These are phyloP conservation scores for Carex arenaria DNA, from an alignment of 202 grass and related monocot genomes.

Conservation along the genomic window DNA sequence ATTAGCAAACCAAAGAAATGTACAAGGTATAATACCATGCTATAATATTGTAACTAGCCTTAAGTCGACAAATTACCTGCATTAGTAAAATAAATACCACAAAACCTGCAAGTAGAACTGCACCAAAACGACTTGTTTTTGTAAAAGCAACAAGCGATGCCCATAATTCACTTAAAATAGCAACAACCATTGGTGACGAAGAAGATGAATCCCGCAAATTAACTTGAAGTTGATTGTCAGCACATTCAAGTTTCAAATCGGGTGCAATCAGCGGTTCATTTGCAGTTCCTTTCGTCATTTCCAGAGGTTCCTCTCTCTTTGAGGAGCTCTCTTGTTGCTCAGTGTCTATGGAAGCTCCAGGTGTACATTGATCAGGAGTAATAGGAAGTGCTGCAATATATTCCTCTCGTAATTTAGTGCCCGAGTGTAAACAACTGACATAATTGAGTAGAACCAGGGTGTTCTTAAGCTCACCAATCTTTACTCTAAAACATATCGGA, in stretches of 20 bases:
- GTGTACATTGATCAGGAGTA: not conserved
- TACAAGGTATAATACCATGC: not conserved
- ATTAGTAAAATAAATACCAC: slow-evolving; percentile 57
- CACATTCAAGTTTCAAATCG: slow-evolving; percentile 28
- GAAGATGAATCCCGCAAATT: slow-evolving; percentile 33
- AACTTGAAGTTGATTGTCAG: slow-evolving; percentile 33
- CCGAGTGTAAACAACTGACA: not conserved
- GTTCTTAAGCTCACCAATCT: too few species aligned
- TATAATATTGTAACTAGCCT: not conserved
- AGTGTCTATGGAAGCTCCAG: not conserved
- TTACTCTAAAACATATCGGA: too few species aligned
- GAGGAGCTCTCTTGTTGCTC: slow-evolving; percentile 23
- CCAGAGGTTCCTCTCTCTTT: slow-evolving; percentile 31
- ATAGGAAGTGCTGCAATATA: slow-evolving; percentile 19
- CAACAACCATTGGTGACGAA: slow-evolving; percentile 9
- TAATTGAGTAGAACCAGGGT: not conserved
- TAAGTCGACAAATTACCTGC: slow-evolving; percentile 49
- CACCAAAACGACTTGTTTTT: slow-evolving; percentile 40
- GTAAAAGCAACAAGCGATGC: slow-evolving; percentile 35
- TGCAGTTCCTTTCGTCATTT: slow-evolving; percentile 17
- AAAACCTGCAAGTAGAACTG: slow-evolving; percentile 45
- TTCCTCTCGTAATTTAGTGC: not conserved
- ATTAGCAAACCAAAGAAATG: not conserved
- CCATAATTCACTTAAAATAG: slow-evolving; percentile 52
- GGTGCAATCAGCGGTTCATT: slow-evolving; percentile 20